These are phyloP conservation scores for Syzygium aromaticum DNA, from an alignment of 345 rosid genomes.

Conservation along the genomic window DNA sequence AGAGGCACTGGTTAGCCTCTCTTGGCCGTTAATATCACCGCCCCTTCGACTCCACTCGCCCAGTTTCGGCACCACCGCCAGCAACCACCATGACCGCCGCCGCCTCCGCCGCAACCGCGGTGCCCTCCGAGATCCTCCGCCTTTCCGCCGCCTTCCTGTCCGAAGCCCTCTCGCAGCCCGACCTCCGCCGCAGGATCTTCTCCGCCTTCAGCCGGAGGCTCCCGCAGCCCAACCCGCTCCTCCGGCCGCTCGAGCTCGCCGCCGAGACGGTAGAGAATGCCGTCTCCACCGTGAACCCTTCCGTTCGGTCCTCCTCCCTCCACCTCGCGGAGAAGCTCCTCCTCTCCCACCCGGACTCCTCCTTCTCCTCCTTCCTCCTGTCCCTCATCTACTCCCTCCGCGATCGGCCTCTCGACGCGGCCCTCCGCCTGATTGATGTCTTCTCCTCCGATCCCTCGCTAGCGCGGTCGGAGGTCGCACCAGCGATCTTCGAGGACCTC, in stretches of 20 bases:
- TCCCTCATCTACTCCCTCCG: slow-evolving; percentile 36
- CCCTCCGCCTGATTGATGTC: slow-evolving; percentile 24
- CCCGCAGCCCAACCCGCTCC: slow-evolving; percentile 6
- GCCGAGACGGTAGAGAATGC: slow-evolving; percentile 39
- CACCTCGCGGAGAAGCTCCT: slow-evolving; percentile 38
- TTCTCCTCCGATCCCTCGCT: slow-evolving; percentile 36
- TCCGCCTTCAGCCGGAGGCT: slow-evolving; percentile 21
- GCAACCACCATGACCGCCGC: background rate
- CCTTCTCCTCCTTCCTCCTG: slow-evolving; percentile 39
- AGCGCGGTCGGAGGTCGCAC: slow-evolving; percentile 41
- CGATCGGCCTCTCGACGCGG: slow-evolving; percentile 29
- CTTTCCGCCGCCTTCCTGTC: slow-evolving; percentile 29
- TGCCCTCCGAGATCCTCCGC: slow-evolving; percentile 30
- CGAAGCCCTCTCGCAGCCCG: slow-evolving; percentile 25
- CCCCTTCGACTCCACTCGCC: background rate
- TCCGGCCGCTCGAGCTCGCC: slow-evolving; percentile 30
- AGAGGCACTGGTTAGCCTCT: background rate
- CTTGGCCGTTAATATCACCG: background rate
- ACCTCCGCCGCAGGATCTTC: slow-evolving; percentile 34
- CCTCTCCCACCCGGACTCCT: slow-evolving; percentile 20
- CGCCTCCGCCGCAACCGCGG: background rate
- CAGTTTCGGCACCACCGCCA: background rate
- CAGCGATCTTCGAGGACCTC: slow-evolving; percentile 34
- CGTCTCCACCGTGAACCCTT: slow-evolving; percentile 15
- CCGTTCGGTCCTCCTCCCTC: slow-evolving; percentile 31